Evolutionary conservation across 371 early-diverging fungal genomes (phyloP).

Genomic region (Mortierella sp.): DNA sequence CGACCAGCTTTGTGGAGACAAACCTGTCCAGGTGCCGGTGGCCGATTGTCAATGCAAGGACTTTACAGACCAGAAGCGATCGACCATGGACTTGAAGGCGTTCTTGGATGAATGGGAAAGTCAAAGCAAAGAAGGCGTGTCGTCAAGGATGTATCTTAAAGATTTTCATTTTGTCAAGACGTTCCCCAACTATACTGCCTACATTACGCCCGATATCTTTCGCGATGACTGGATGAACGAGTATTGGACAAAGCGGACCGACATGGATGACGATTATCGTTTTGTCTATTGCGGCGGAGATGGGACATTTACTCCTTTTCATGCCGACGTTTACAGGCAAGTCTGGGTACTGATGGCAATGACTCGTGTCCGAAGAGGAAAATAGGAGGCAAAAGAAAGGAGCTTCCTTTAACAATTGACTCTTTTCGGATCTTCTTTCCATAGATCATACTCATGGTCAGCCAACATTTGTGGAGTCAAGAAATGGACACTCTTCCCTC

Average conservation of each 20-base stretch:
- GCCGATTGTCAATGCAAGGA: slow-evolving; percentile 66
- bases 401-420: neutral
- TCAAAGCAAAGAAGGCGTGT: slow-evolving; percentile 10
- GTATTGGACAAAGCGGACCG: slow-evolving; percentile 59
- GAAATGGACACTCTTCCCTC: slow-evolving; percentile 76
- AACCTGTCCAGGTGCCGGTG: slow-evolving; percentile 59
- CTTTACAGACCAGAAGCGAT: slow-evolving; percentile 71
- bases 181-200: slow-evolving; percentile 60
- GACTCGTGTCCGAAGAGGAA: neutral
- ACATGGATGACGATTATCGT: slow-evolving; percentile 73
- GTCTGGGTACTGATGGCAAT: too few relatives aligned
- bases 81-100: slow-evolving; percentile 60
- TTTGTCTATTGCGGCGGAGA: slow-evolving; percentile 79
- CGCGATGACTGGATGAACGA: slow-evolving; percentile 83
- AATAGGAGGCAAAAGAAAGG: neutral
- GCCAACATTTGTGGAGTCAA: slow-evolving; percentile 80
- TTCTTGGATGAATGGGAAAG: slow-evolving; percentile 64
- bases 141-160: slow-evolving; percentile 66
- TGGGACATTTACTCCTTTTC: slow-evolving; percentile 81
- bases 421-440: neutral
- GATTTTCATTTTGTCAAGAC: slow-evolving; percentile 75
- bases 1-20: slow-evolving; percentile 41
- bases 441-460: slow-evolving; percentile 81
- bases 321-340: slow-evolving; percentile 78
- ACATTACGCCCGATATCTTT: slow-evolving; percentile 63